Base-by-base conservation (phyloP, 2,329 filamentous ascomycete genomes). In the Xylariaceae sp. region DNA sequence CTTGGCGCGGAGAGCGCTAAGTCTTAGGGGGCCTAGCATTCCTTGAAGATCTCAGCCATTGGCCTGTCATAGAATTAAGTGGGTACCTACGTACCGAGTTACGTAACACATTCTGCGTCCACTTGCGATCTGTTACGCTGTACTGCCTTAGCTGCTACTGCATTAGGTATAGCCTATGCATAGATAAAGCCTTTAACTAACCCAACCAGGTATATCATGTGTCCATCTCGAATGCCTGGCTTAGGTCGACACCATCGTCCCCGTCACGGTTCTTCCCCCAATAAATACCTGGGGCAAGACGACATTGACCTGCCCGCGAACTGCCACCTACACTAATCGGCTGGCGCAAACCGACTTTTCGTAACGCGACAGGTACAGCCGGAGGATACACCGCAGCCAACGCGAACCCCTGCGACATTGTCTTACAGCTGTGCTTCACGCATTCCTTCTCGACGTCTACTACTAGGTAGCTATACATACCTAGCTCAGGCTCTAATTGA, bases 321-420 rank as follows among this genome's bases (percentile, higher is more conserved):
- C 23, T 41, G 13, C 13, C 9, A 45, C n/a, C 41, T n/a, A 15
- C 41, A 45, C 41, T 45, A 45, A 35, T 1, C 11, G 7, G 13
- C 23, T 35, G 49, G 49, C 49, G 49, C 49, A 51, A 51, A 51
- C 49, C 49, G 4, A 51, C 49, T 51, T 51, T 51, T 51, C 49
- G 4, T 6, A 17, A 51, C 49, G 49, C 49, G 49, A 13, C 11
- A 13, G 11, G 23, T 34, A n/a, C 11, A 10, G 8, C 37, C 7
- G 37, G 37, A 41, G 37, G 37, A 41, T 41, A 41, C 37, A 41
- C 11, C 37, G 13, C 13, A 13, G n/a, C 41, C 60, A 64, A 63
- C 60, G 51, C 44, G 17, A 6, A 63, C 58, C 61, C 56, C 59
- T 60, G 59, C 59, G 58, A 58, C 58, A 60, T 58, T 65, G 61